Percentiles rank a stretch among this genome's conserved stretches.
Conservation (phyloP, 805 yeast species). For the Zygotorulaspora florentina region DNA sequence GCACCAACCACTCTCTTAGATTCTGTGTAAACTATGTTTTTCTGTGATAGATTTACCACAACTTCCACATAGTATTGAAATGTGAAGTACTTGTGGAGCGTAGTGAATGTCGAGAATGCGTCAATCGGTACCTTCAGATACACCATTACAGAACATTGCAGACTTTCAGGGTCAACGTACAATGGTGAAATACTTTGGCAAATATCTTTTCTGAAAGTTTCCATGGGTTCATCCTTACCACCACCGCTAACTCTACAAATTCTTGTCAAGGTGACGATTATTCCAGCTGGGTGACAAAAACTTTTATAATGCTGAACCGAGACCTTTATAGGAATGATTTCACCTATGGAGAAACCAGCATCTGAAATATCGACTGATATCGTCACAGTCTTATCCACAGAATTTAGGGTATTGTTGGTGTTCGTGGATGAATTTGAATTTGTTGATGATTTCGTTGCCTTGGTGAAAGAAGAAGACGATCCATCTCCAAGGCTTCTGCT, state of each 20-base stretch:
- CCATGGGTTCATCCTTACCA: constrained; percentile 47
- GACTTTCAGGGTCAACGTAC: constrained; percentile 65
- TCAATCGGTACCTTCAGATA: constrained; percentile 74
- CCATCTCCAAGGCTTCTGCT: constrained; percentile 12
- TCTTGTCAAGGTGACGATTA: constrained; percentile 74
- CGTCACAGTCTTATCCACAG: constrained; percentile 32
- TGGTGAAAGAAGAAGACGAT: constrained; percentile 25
- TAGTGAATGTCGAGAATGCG: constrained; percentile 77
- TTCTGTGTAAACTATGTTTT: constrained; percentile 38
- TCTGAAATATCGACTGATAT: constrained; percentile 48
- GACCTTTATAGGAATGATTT: constrained; percentile 67
- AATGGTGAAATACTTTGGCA: constrained; percentile 74
- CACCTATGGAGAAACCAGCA: constrained; percentile 77
- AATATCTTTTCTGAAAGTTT: constrained; percentile 75
- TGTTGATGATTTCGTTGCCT: constrained; percentile 22
- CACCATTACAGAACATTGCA: constrained; percentile 54
- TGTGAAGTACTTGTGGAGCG: constrained; percentile 54
- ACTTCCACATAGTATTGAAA: constrained; percentile 86
- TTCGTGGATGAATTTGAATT: constrained; percentile 18
- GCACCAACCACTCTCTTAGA: constrained; percentile 29
- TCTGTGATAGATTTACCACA: constrained; percentile 71
- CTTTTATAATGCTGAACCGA: constrained; percentile 65
- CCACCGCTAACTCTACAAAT: constrained; percentile 65
- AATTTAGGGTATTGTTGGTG: constrained; percentile 6
- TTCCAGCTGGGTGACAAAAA: constrained; percentile 64